Evolutionary conservation across 1,284 basidiomycete species (phyloP).

Genomic region (Polyporus tsugae): DNA sequence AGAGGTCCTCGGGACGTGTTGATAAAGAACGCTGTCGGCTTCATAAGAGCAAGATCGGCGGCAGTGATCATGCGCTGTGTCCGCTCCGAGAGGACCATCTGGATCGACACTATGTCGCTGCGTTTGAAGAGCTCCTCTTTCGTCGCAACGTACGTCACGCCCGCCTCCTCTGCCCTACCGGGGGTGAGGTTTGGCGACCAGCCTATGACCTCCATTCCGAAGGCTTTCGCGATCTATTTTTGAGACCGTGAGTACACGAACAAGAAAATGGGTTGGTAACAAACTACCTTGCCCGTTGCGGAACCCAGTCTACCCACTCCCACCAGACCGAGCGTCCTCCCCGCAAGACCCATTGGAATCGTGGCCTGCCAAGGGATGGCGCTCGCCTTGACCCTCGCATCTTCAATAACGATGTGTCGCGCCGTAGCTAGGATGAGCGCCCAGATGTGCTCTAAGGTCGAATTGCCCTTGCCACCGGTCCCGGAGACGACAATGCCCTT

Average conservation of each 20-base stretch:
- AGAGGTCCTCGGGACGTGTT: slow-evolving; percentile 72
- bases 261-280: neutral
- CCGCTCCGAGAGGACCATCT: slow-evolving; percentile 61
- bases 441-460: slow-evolving; percentile 71
- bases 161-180: slow-evolving; percentile 60
- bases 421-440: slow-evolving; percentile 67
- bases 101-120: slow-evolving; percentile 68
- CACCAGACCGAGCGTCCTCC: slow-evolving; percentile 64
- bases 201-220: slow-evolving; percentile 64
- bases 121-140: slow-evolving; percentile 61
- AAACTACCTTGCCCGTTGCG: slow-evolving; percentile 53
- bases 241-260: slow-evolving; percentile 8
- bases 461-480: slow-evolving; percentile 53
- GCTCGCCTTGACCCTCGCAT: slow-evolving; percentile 56
- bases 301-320: slow-evolving; percentile 66
- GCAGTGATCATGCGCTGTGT: slow-evolving; percentile 58
- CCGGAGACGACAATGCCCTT: slow-evolving; percentile 66
- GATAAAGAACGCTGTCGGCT: slow-evolving; percentile 63
- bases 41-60: slow-evolving; percentile 58
- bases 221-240: slow-evolving; percentile 63
- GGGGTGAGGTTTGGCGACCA: slow-evolving; percentile 73
- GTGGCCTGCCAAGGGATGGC: slow-evolving; percentile 64
- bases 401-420: slow-evolving; percentile 59
- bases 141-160: slow-evolving; percentile 54
- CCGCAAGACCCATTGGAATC: slow-evolving; percentile 59